phyloP scores from a whole-genome alignment of 2,329 filamentous ascomycete species.

The Biscogniauxia sp. region DNA sequence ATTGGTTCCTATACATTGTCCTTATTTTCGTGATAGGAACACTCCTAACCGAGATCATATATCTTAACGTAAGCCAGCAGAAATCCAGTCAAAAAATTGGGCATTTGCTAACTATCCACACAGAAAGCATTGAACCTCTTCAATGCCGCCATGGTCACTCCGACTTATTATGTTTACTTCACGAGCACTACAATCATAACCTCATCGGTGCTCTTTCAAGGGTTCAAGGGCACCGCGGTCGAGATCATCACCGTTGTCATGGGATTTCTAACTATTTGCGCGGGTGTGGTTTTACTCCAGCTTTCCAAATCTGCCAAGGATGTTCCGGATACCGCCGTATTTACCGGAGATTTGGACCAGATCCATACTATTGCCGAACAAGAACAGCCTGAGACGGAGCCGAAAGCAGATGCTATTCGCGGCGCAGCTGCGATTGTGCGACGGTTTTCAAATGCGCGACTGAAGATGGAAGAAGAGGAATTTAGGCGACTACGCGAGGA shows the following conservation, averaged over 20 bases:
- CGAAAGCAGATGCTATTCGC: constrained; percentile 93
- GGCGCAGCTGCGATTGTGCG: constrained; percentile 86
- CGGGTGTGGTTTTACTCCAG: constrained; percentile 87
- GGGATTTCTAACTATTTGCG: constrained; percentile 91
- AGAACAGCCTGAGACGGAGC: constrained; percentile 93
- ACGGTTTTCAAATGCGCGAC: constrained; percentile 71
- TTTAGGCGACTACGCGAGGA: constrained; percentile 77
- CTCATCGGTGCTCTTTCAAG: constrained; percentile 86
- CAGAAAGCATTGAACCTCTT: constrained; percentile 98
- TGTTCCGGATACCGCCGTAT: constrained; percentile 88
- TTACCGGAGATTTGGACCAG: constrained; percentile 90
- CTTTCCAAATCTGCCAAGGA: constrained; percentile 98
- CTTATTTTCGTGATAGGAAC: constrained; percentile 89
- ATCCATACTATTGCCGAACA: constrained; percentile 93
- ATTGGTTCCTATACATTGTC: constrained; percentile 95
- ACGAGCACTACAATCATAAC: constrained; percentile 94
- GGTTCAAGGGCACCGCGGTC: constrained; percentile 81
- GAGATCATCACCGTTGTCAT: constrained; percentile 87
- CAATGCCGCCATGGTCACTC: constrained; percentile 94
- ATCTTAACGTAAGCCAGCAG: constrained; percentile 73
- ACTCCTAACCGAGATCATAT: constrained; percentile 89
- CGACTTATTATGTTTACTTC: constrained; percentile 98
- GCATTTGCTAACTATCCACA: constrained; percentile 35
- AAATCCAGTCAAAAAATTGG: too few species aligned
- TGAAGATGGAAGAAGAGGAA: constrained; percentile 78